Conservation (phyloP, 2,329 filamentous ascomycete species). For the Beauveria sp. region DNA sequence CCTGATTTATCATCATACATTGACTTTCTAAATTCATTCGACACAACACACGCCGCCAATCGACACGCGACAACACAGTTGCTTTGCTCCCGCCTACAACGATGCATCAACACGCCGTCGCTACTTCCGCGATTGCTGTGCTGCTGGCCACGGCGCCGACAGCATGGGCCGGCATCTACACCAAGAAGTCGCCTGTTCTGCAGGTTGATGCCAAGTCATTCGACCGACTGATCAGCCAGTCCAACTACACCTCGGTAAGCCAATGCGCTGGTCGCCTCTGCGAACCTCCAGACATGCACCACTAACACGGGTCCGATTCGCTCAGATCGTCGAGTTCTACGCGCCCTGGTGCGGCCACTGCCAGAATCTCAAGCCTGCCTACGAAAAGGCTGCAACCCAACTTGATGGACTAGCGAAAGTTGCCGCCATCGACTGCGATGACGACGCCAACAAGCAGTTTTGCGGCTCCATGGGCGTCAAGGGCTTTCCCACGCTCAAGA, state of each 20-base stretch:
- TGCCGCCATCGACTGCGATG: conserved; percentile 90
- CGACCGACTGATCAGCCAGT: conserved; percentile 73
- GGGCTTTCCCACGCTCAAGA: conserved; percentile 95
- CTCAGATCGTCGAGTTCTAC: conserved; percentile 72
- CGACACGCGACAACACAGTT: neutral
- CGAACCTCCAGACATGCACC: neutral
- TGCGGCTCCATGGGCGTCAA: conserved; percentile 81
- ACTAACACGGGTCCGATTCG: neutral
- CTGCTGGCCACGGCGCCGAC: conserved; percentile 59
- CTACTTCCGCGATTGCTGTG: conserved; percentile 31
- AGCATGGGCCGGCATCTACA: conserved; percentile 67
- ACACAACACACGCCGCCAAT: too few species aligned
- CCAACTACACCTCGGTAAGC: conserved; percentile 83
- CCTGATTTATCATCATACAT: neutral
- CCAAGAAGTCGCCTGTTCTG: conserved; percentile 78
- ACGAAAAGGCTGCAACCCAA: conserved; percentile 85
- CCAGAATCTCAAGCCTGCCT: conserved; percentile 89
- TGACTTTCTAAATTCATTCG: too few species aligned
- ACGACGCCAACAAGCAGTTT: conserved; percentile 81
- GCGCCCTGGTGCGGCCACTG: conserved; percentile 98
- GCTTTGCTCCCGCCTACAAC: neutral
- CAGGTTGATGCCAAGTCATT: conserved; percentile 75
- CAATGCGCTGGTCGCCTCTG: neutral
- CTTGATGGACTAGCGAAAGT: conserved; percentile 91
- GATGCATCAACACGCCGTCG: conserved; percentile 10